Percentiles rank a stretch among this genome's conserved stretches.
Evolutionary conservation across 129 eudicot species (phyloP).

Genomic region (Rutidosis leptorrhynchoides): DNA sequence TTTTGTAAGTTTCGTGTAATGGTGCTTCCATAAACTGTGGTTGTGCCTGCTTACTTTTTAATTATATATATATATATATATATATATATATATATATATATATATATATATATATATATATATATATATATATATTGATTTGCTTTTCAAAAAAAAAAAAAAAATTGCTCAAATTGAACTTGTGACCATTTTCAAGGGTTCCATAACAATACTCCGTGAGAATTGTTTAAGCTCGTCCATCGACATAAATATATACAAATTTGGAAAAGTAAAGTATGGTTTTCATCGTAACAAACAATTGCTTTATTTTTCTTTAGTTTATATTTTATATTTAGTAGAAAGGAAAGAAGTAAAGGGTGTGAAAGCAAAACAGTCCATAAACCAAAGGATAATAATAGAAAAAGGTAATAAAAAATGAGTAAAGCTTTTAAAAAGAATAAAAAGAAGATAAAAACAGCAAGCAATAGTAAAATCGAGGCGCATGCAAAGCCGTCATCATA

Average conservation of each 20-base stretch:
- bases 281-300: conserved; percentile 10
- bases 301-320: conserved; percentile 1
- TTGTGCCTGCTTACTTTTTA: too few relatives aligned
- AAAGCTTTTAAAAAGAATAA: conserved; percentile 26
- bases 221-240: neutral
- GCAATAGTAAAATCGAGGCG: conserved; percentile 46
- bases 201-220: too few relatives aligned
- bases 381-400: conserved; percentile 9
- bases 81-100: too few relatives aligned
- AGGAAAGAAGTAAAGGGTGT: conserved; percentile 18
- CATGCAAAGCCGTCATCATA: conserved; percentile 82
- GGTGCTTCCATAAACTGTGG: too few relatives aligned
- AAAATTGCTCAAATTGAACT: too few relatives aligned
- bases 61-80: too few relatives aligned
- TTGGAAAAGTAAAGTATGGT: neutral
- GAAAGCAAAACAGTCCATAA: neutral
- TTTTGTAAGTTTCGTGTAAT: too few relatives aligned
- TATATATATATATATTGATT: too few relatives aligned
- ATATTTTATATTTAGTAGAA: conserved; percentile 15
- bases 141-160: too few relatives aligned
- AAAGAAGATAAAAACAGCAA: conserved; percentile 3
- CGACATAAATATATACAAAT: neutral
- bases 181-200: too few relatives aligned
- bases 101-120: too few relatives aligned
- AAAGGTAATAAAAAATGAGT: neutral